Conservation (phyloP, 176 grass and related monocot species). For the Ensete ventricosum region DNA sequence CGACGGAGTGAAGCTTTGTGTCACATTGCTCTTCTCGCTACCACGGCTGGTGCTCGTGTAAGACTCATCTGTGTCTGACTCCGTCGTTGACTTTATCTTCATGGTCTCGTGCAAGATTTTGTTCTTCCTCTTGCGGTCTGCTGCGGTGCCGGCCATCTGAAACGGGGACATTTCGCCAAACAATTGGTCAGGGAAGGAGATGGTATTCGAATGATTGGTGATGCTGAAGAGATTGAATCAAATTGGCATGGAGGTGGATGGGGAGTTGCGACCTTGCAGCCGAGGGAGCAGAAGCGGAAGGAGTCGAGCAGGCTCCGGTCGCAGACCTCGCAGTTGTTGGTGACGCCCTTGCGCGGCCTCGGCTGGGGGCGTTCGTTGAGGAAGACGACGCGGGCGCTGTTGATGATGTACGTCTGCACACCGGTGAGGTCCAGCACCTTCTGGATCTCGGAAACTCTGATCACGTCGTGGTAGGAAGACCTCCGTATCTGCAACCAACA, state of each 20-base stretch:
- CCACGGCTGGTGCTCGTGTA: neutral
- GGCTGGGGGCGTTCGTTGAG: slow-evolving; percentile 27
- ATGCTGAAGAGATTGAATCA: neutral
- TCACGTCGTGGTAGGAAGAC: slow-evolving; percentile 36
- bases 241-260: neutral
- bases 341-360: slow-evolving; percentile 20
- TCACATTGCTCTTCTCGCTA: neutral
- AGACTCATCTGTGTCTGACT: slow-evolving; percentile 1
- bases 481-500: slow-evolving; percentile 23
- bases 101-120: neutral
- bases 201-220: neutral
- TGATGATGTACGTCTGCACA: slow-evolving; percentile 32
- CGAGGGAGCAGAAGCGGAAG: slow-evolving; percentile 28
- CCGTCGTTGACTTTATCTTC: neutral
- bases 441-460: slow-evolving; percentile 25
- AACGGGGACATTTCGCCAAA: neutral
- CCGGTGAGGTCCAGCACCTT: slow-evolving; percentile 23
- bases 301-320: slow-evolving; percentile 20
- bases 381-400: slow-evolving; percentile 29
- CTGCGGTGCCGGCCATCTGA: neutral
- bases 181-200: neutral
- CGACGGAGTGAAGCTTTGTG: slow-evolving; percentile 52
- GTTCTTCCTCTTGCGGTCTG: neutral
- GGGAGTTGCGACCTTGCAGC: slow-evolving; percentile 23
- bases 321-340: slow-evolving; percentile 19